Evolutionary conservation across 805 yeast species (phyloP).

Genomic region (Myxozyma nipponensis): DNA sequence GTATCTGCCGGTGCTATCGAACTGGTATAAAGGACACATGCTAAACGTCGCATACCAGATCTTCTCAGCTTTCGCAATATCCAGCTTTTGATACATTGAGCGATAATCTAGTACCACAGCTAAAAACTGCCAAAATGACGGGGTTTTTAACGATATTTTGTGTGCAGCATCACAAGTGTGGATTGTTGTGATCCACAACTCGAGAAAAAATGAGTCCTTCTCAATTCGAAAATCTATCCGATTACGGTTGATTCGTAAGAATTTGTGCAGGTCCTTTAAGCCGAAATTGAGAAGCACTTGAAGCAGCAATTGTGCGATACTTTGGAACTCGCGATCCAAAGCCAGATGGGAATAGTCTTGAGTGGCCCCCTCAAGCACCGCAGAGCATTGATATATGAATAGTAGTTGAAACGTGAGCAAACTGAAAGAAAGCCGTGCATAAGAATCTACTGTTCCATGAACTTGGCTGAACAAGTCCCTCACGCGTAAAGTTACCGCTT

Average conservation of each 20-base stretch:
- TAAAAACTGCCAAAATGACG: conserved; percentile 20
- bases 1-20: conserved; percentile 12
- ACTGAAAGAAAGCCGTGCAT: conserved; percentile 17
- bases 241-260: conserved; percentile 16
- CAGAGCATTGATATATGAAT: conserved; percentile 15
- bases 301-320: conserved; percentile 10
- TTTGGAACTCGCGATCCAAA: conserved; percentile 20
- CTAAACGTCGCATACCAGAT: conserved; percentile 25
- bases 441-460: conserved; percentile 12
- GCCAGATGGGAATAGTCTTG: conserved; percentile 11
- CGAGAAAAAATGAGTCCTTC: conserved; percentile 14
- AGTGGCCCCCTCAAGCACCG: conserved; percentile 5
- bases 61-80: conserved; percentile 19
- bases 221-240: conserved; percentile 12
- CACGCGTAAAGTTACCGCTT: conserved; percentile 12
- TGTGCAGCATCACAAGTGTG: conserved; percentile 12
- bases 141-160: neutral
- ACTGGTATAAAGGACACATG: conserved; percentile 27
- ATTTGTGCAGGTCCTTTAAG: conserved; percentile 18
- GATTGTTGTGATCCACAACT: conserved; percentile 25
- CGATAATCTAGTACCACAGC: conserved; percentile 10
- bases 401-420: conserved; percentile 24
- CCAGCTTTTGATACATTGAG: neutral
- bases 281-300: conserved; percentile 21
- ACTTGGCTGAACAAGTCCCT: conserved; percentile 21